phyloP scores from a whole-genome alignment of 768 basidiomycete species.

The Phlebiopsis flavidoalba region DNA sequence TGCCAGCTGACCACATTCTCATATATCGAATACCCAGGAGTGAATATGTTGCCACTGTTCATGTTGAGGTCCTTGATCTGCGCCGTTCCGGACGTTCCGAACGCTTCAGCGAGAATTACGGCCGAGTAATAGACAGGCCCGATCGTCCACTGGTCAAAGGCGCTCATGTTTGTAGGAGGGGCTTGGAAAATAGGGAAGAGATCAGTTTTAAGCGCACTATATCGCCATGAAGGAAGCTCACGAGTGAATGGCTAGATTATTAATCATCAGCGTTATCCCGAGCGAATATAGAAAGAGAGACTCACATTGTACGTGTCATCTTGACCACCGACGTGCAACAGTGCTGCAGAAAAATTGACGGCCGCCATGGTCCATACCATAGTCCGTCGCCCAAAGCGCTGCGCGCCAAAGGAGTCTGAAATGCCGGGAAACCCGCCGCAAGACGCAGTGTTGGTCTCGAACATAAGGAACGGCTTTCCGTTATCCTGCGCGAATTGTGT shows the following conservation, averaged over 20 bases:
- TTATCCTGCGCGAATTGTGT: constrained; percentile 27
- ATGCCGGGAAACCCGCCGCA: constrained; percentile 53
- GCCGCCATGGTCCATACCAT: constrained; percentile 50
- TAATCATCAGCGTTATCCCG: neutral
- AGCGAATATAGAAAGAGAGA: neutral
- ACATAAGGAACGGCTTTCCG: constrained; percentile 41
- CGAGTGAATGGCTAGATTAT: constrained; percentile 42
- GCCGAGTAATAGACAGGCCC: constrained; percentile 45
- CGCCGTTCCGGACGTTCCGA: constrained; percentile 37
- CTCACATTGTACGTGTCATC: constrained; percentile 50
- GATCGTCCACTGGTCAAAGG: constrained; percentile 37
- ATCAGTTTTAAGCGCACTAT: neutral
- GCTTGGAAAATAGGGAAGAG: constrained; percentile 17
- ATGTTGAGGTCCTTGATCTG: constrained; percentile 35
- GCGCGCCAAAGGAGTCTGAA: constrained; percentile 42
- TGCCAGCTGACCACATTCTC: constrained; percentile 37
- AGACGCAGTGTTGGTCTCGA: constrained; percentile 49
- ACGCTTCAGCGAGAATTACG: constrained; percentile 39
- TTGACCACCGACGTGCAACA: constrained; percentile 46
- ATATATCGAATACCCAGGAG: constrained; percentile 45
- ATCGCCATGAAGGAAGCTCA: constrained; percentile 9
- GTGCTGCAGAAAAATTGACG: constrained; percentile 39
- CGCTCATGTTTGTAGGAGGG: constrained; percentile 37
- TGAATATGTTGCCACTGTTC: constrained; percentile 28
- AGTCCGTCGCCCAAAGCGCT: no score